phyloP scores from a whole-genome alignment of 805 yeast species.

The Metschnikowia proteae region DNA sequence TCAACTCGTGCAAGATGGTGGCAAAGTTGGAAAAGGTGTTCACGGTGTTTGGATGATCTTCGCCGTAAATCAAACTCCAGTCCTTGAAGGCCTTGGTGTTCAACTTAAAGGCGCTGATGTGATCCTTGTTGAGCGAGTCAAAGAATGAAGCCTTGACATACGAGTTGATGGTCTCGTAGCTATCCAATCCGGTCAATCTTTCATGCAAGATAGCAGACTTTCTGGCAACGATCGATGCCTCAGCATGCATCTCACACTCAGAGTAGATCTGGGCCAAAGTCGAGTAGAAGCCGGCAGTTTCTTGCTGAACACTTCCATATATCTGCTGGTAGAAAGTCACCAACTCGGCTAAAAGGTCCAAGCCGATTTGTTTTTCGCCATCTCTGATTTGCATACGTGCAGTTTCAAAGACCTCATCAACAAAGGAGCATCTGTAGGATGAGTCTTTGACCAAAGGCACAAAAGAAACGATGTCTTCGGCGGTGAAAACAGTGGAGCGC shows the following conservation, averaged over 20 bases:
- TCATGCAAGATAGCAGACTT: constrained; percentile 72
- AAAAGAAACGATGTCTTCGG: constrained; percentile 63
- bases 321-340: constrained; percentile 74
- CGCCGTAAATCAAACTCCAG: constrained; percentile 57
- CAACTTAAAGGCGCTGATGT: constrained; percentile 58
- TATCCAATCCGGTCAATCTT: constrained; percentile 77
- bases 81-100: constrained; percentile 56
- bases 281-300: constrained; percentile 67
- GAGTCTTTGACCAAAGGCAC: constrained; percentile 77
- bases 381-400: constrained; percentile 45
- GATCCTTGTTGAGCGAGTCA: constrained; percentile 59
- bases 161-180: constrained; percentile 68
- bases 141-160: constrained; percentile 70
- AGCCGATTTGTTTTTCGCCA: constrained; percentile 51
- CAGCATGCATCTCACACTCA: constrained; percentile 51
- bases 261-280: constrained; percentile 63
- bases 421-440: constrained; percentile 57
- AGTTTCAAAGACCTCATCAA: constrained; percentile 72
- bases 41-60: constrained; percentile 65
- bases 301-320: constrained; percentile 75
- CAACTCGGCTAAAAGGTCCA: constrained; percentile 64
- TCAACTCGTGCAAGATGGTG: constrained; percentile 51
- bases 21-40: constrained; percentile 62
- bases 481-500: constrained; percentile 44
- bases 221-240: constrained; percentile 63